These are phyloP conservation scores for Leptodontidium sp. DNA, from an alignment of 2,329 filamentous ascomycete genomes.

Conservation along the genomic window DNA sequence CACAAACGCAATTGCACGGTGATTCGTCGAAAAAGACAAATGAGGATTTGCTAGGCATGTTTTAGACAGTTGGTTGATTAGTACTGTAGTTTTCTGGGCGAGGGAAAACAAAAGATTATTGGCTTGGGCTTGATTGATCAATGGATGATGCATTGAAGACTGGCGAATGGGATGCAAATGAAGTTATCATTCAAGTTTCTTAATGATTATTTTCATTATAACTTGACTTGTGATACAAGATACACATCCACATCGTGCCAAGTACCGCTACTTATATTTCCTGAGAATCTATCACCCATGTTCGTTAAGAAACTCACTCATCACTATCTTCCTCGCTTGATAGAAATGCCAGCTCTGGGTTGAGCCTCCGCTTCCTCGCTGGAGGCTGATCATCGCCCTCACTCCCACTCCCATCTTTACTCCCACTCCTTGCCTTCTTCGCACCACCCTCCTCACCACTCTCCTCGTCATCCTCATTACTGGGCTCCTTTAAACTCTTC, in stretches of 20 bases:
- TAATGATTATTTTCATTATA: not conserved
- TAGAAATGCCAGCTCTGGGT: slow-evolving; percentile 68
- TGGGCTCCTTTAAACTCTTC: slow-evolving; percentile 52
- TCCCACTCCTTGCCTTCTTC: slow-evolving; percentile 43
- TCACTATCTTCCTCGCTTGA: slow-evolving; percentile 69
- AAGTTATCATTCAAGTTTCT: not conserved
- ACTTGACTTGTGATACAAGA: not conserved
- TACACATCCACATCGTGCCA: not conserved
- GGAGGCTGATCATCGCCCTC: slow-evolving; percentile 37
- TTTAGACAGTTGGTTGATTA: slow-evolving; percentile 49
- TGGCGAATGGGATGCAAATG: slow-evolving; percentile 7
- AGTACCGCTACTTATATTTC: not conserved
- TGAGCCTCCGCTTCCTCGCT: slow-evolving; percentile 48
- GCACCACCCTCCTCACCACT: slow-evolving; percentile 29
- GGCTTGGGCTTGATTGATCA: slow-evolving; percentile 7
- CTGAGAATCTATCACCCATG: not conserved
- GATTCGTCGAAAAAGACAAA: slow-evolving; percentile 58
- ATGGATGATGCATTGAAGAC: slow-evolving; percentile 2
- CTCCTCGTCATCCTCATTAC: slow-evolving; percentile 37
- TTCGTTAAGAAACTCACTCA: slow-evolving; percentile 26
- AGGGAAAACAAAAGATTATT: not conserved
- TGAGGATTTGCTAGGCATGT: slow-evolving; percentile 68
- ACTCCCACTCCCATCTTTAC: slow-evolving; percentile 22
- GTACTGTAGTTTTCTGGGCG: slow-evolving; percentile 17
- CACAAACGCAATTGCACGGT: slow-evolving; percentile 62